Conservation (phyloP, 768 basidiomycete genomes). For the Suillus subalutaceus region DNA sequence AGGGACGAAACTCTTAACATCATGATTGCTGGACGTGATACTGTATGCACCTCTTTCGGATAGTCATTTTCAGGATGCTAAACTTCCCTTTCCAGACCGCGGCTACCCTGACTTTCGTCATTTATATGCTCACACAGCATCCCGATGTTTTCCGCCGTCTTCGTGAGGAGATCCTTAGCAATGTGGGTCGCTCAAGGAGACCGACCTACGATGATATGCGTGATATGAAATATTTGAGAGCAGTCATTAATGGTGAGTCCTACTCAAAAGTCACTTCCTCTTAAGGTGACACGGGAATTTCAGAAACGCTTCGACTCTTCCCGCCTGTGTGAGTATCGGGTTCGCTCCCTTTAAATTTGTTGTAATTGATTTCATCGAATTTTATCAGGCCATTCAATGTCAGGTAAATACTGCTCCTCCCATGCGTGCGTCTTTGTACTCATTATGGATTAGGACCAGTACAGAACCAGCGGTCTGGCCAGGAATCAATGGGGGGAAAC, state of each 20-base stretch:
- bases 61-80: background rate
- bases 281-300: slow-evolving; percentile 6
- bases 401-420: slow-evolving; percentile 12
- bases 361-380: background rate
- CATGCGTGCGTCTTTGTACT: background rate
- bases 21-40: slow-evolving; percentile 40
- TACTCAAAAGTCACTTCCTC: background rate
- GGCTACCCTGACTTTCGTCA: slow-evolving; percentile 30
- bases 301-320: slow-evolving; percentile 33
- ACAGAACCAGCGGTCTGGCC: slow-evolving; percentile 26
- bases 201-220: slow-evolving; percentile 37
- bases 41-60: slow-evolving; percentile 20
- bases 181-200: slow-evolving; percentile 28
- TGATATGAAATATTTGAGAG: slow-evolving; percentile 43
- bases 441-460: slow-evolving; percentile 23
- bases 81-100: slow-evolving; percentile 27
- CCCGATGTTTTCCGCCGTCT: slow-evolving; percentile 31
- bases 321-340: slow-evolving; percentile 32
- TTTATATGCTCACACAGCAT: slow-evolving; percentile 33
- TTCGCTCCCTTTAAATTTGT: background rate
- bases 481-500: slow-evolving; percentile 24
- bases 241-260: slow-evolving; percentile 38
- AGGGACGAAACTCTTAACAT: slow-evolving; percentile 42
- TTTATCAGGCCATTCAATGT: slow-evolving; percentile 29
- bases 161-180: slow-evolving; percentile 32